A percentile compares a stretch with the other conserved stretches of the same genome.
Evolutionary conservation across 805 yeast species (phyloP).

Genomic region (Zygosaccharomyces pseudorouxii): DNA sequence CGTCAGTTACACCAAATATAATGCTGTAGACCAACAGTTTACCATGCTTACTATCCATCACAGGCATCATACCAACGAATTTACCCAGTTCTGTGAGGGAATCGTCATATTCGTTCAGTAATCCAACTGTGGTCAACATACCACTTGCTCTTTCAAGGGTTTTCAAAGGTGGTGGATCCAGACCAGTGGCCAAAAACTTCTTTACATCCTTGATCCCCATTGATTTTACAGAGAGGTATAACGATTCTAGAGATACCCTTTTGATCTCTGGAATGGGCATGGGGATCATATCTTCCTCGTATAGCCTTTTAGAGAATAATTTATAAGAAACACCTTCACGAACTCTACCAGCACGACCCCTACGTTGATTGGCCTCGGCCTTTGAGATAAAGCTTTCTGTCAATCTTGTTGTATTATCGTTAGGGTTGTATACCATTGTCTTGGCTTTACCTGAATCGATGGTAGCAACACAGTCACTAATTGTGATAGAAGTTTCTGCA

Average conservation of each 20-base stretch:
- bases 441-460: conserved; percentile 86
- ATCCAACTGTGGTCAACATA: conserved; percentile 65
- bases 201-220: conserved; percentile 78
- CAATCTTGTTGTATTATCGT: conserved; percentile 61
- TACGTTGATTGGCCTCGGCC: conserved; percentile 85
- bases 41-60: conserved; percentile 77
- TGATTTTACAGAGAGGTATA: conserved; percentile 78
- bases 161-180: conserved; percentile 68
- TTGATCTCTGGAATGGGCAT: conserved; percentile 88
- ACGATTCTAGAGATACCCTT: conserved; percentile 75
- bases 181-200: conserved; percentile 63
- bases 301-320: conserved; percentile 62
- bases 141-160: conserved; percentile 40
- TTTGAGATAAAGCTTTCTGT: conserved; percentile 82
- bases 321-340: conserved; percentile 77
- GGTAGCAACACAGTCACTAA: conserved; percentile 90
- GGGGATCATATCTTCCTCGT: conserved; percentile 50
- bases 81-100: conserved; percentile 70
- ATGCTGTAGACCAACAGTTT: conserved; percentile 76
- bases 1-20: conserved; percentile 74
- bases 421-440: conserved; percentile 64
- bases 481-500: conserved; percentile 96
- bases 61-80: conserved; percentile 76
- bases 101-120: conserved; percentile 45
- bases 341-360: conserved; percentile 99